Base-by-base conservation (phyloP, 352 stramenopile species). In the Peronospora destructor region DNA sequence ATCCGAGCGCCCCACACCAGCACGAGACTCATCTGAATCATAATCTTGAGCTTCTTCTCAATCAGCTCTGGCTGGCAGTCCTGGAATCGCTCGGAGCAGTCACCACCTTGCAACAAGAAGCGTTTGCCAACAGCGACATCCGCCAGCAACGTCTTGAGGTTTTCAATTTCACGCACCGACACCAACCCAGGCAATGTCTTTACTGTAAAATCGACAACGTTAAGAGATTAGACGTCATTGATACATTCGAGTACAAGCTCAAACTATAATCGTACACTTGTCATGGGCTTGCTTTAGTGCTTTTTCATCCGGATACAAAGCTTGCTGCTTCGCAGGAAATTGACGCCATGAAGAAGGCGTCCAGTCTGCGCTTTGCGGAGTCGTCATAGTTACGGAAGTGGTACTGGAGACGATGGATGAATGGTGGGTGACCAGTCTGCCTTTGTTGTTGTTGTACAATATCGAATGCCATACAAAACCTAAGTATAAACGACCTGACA, bases 91-190 rank as follows among this genome's bases (percentile, higher is more conserved):
- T 99, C 96, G 38, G 96, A 95, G 70, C 95, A 99, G 78, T 99
- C 96, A 12, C 96, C 96, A 36, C 96, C 96, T 76, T 99, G 98
- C 48, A 99, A 73, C 39, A 99, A 65, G 66, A 99, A 99, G 49
- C 94, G 91, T 67, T 98, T 95, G 38, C 96, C 96, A 47, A 89
- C 82, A 16, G 91, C 95, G 13, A 97, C 95, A 35, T 96, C 85
- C 1, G 89, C 93, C 39, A 98, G 60, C 50, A 97, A 77, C 58
- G 91, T 78, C 50, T 87, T 88, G n/a, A 96, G 59, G 10, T 51
- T 59, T 40, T 96, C 84, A 17, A 98, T 95, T 73, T 99, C 96
- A 48, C 87, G 90, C 48, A 97, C 90, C 55, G 97, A 98, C 47
- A 99, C 95, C 7, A 99, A 73, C 1, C 94, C 94, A 25, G 85